Conservation (phyloP, 257 asterid genomes). For the Cinchona pubescens region DNA sequence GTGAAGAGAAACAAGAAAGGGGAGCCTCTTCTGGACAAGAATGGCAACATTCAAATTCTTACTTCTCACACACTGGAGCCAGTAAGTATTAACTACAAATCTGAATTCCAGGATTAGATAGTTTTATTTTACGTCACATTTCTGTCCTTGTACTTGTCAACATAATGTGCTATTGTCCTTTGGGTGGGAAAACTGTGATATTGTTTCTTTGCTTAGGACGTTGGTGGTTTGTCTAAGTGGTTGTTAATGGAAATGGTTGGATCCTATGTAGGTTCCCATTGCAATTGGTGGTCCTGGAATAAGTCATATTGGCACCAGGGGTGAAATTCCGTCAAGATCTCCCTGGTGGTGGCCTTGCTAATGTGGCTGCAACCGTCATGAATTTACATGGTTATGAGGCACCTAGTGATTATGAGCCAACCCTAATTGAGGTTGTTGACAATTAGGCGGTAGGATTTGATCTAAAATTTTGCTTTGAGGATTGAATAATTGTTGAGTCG, state of each 20-base stretch:
- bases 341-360: constrained; percentile 82
- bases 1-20: constrained; percentile 98
- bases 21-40: constrained; percentile 85
- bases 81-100: constrained; percentile 41
- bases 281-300: constrained; percentile 98
- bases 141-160: background rate
- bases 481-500: background rate
- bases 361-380: constrained; percentile 92
- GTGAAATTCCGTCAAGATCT: constrained; percentile 78
- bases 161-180: background rate
- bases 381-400: constrained; percentile 87
- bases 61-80: constrained; percentile 94
- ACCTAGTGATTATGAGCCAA: constrained; percentile 83
- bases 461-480: background rate
- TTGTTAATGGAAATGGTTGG: background rate
- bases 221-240: background rate
- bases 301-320: constrained; percentile 59
- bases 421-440: constrained; percentile 79
- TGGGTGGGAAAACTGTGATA: background rate
- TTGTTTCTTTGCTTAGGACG: background rate
- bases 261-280: constrained; percentile 62
- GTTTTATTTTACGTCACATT: background rate
- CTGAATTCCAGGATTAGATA: background rate
- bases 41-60: constrained; percentile 73
- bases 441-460: constrained; percentile 28